Conservation (phyloP, 441 rosid species). For the Aquilaria agallochum region DNA sequence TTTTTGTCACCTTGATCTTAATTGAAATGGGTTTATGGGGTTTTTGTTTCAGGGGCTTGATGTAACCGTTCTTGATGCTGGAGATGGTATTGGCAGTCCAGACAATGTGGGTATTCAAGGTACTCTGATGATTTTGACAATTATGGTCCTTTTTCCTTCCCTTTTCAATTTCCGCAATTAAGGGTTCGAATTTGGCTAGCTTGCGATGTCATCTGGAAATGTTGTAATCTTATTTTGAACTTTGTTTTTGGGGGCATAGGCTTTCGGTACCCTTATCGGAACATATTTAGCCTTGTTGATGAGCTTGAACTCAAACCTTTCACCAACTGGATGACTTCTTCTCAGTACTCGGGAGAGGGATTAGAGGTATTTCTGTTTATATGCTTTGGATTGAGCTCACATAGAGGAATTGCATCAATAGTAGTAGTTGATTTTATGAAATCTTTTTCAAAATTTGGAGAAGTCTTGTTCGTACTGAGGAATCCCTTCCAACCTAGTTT, state of each 20-base stretch:
- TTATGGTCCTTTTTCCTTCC: too few species aligned
- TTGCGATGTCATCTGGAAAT: background rate
- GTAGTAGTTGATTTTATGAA: background rate
- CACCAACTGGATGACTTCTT: slow-evolving; percentile 44
- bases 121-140: slow-evolving; percentile 3
- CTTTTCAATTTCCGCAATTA: too few species aligned
- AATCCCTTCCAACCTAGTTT: background rate
- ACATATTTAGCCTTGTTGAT: slow-evolving; percentile 53
- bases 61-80: slow-evolving; percentile 53
- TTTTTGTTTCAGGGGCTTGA: slow-evolving; percentile 50
- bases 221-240: background rate
- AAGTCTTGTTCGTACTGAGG: background rate
- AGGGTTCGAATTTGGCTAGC: too few species aligned
- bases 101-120: slow-evolving; percentile 58
- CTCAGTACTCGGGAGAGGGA: slow-evolving; percentile 47
- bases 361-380: slow-evolving; percentile 37
- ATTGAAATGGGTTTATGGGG: slow-evolving; percentile 3
- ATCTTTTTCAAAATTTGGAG: background rate
- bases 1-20: background rate
- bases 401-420: background rate
- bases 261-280: slow-evolving; percentile 55
- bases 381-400: background rate
- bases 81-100: slow-evolving; percentile 37
- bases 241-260: slow-evolving; percentile 24
- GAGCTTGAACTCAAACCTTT: slow-evolving; percentile 56